phyloP scores from a whole-genome alignment of 1,284 basidiomycete genomes.

The Xerocomus amazonicus region DNA sequence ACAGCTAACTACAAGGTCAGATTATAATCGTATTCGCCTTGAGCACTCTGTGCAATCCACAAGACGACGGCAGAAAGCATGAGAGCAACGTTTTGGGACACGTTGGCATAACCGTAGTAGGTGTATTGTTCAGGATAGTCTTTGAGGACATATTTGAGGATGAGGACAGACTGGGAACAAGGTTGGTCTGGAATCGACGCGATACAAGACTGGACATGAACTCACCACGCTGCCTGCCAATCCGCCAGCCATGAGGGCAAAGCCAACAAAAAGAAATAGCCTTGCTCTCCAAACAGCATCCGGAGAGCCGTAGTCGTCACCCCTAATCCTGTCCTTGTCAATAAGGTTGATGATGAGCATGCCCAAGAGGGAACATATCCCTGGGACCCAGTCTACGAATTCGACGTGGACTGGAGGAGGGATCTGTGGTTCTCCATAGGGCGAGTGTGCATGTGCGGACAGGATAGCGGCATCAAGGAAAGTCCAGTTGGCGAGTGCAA shows the following conservation, averaged over 20 bases:
- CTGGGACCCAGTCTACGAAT: slow-evolving; percentile 95
- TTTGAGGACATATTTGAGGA: slow-evolving; percentile 88
- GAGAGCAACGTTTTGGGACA: slow-evolving; percentile 86
- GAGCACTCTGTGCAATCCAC: slow-evolving; percentile 82
- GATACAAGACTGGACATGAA: slow-evolving; percentile 21
- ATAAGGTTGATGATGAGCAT: slow-evolving; percentile 93
- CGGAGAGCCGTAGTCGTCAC: slow-evolving; percentile 82
- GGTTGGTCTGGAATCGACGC: not conserved
- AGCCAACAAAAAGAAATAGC: slow-evolving; percentile 90
- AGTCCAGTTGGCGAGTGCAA: slow-evolving; percentile 93
- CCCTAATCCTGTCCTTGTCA: slow-evolving; percentile 88
- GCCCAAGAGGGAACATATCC: slow-evolving; percentile 90
- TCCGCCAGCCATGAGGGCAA: slow-evolving; percentile 95
- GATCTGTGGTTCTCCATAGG: slow-evolving; percentile 64
- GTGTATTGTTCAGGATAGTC: slow-evolving; percentile 74
- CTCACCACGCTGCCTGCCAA: slow-evolving; percentile 89
- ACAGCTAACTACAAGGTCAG: slow-evolving; percentile 56
- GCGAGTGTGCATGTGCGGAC: slow-evolving; percentile 76
- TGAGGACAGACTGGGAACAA: slow-evolving; percentile 69
- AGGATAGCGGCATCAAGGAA: slow-evolving; percentile 92
- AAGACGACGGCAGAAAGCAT: slow-evolving; percentile 89
- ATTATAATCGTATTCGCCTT: slow-evolving; percentile 86
- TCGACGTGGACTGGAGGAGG: slow-evolving; percentile 82
- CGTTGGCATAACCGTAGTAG: slow-evolving; percentile 94
- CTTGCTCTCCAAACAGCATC: slow-evolving; percentile 88